A percentile compares a stretch with the other conserved stretches of the same genome.
phyloP scores from a whole-genome alignment of 371 early-diverging fungal genomes.

The Rhizomucor pusillus region DNA sequence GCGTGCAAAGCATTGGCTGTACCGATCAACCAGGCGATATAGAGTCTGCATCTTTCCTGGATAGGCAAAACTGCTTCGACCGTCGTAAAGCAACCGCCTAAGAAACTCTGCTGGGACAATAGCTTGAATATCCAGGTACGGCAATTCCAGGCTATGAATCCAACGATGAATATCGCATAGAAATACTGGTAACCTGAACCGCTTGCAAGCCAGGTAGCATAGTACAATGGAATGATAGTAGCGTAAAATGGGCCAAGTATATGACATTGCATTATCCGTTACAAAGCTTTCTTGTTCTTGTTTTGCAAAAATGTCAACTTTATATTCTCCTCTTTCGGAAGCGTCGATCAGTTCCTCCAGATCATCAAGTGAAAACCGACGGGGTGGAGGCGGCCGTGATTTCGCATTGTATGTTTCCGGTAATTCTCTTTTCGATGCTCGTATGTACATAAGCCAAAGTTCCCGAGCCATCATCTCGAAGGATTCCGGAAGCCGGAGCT shows the following conservation, averaged over 20 bases:
- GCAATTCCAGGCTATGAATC: slow-evolving; percentile 18
- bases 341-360: neutral
- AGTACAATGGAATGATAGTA: slow-evolving; percentile 15
- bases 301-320: neutral
- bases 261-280: neutral
- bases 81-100: neutral
- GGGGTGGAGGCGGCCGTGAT: neutral
- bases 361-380: neutral
- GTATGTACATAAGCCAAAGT: neutral
- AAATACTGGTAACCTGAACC: slow-evolving; percentile 29
- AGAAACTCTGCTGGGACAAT: neutral
- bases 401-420: neutral
- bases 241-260: slow-evolving; percentile 10
- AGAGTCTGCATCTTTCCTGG: neutral
- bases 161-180: slow-evolving; percentile 23
- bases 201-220: slow-evolving; percentile 27
- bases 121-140: slow-evolving; percentile 17
- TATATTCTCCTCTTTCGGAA: neutral
- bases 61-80: neutral
- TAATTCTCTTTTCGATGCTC: neutral
- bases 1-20: neutral
- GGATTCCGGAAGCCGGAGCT: neutral
- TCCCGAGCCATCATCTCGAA: neutral
- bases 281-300: neutral
- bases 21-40: neutral